Percentiles rank a stretch among this genome's conserved stretches.
Conservation (phyloP, 2,329 filamentous ascomycete genomes). For the Tolypocladium tropicale region DNA sequence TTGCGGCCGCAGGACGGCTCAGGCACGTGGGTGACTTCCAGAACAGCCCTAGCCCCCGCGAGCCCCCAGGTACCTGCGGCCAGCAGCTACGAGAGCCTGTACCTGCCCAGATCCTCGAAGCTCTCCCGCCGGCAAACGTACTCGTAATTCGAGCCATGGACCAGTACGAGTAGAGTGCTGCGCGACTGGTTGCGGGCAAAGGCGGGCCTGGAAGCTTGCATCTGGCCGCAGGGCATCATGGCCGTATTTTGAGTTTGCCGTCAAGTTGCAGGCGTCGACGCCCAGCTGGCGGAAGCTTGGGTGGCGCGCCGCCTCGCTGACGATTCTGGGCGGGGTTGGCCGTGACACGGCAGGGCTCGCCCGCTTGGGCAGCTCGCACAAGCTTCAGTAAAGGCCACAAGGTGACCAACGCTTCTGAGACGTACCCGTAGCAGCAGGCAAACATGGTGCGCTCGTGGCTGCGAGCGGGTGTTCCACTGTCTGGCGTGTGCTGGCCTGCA, state of each 20-base stretch:
- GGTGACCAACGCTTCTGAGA: no score
- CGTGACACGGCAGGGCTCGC: not conserved
- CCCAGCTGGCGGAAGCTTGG: not conserved
- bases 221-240: not conserved
- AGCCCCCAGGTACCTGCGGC: not conserved
- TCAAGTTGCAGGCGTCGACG: not conserved
- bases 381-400: not conserved
- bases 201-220: not conserved
- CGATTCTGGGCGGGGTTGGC: no score
- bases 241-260: not conserved
- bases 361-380: not conserved
- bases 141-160: no score
- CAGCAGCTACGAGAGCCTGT: no score
- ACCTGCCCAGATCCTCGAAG: no score
- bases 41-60: not conserved
- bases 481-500: not conserved
- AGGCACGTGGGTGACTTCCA: not conserved
- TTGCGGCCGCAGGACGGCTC: not conserved
- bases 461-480: not conserved
- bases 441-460: not conserved
- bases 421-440: not conserved
- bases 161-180: not conserved
- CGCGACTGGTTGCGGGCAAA: not conserved
- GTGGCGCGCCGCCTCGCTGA: not conserved
- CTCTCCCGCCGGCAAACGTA: no score